Evolutionary conservation across 2,329 filamentous ascomycete species (phyloP).

Genomic region (Trichoderma aggressivum): DNA sequence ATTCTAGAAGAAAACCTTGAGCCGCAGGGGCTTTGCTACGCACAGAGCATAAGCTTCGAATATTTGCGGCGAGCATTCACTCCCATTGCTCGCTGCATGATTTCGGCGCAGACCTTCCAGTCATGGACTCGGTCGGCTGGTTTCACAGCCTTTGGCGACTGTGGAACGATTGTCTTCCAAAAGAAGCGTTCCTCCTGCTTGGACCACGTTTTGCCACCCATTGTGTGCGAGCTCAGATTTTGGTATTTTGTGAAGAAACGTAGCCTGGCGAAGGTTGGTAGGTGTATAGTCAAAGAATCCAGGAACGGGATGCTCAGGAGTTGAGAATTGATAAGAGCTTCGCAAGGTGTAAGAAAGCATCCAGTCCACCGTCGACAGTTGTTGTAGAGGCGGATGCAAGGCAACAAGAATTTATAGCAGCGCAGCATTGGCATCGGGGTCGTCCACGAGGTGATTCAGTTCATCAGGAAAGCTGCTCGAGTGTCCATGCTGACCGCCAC

Average conservation of each 20-base stretch:
- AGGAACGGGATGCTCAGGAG: neutral
- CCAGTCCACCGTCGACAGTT: neutral
- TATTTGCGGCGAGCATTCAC: constrained; percentile 37
- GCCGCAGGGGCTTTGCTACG: constrained; percentile 23
- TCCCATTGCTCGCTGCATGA: constrained; percentile 40
- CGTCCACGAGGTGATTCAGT: neutral
- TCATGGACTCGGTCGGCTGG: constrained; percentile 22
- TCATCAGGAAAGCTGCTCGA: neutral
- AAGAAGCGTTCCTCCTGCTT: constrained; percentile 47
- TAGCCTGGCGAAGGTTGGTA: neutral
- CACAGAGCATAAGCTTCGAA: constrained; percentile 40
- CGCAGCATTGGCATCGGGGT: neutral
- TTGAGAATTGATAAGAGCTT: neutral
- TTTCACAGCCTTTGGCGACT: constrained; percentile 34
- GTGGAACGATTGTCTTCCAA: constrained; percentile 42
- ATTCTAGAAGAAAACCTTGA: too few relatives aligned
- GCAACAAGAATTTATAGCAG: neutral
- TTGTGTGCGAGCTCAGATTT: constrained; percentile 25
- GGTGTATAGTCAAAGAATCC: neutral
- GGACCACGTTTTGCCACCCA: constrained; percentile 53
- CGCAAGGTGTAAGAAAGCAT: neutral
- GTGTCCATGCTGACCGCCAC: neutral
- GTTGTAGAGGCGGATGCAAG: neutral
- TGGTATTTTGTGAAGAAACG: neutral
- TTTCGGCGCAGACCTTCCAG: constrained; percentile 38